Base-by-base conservation (phyloP, 441 rosid species). In the Aleurites moluccanus region DNA sequence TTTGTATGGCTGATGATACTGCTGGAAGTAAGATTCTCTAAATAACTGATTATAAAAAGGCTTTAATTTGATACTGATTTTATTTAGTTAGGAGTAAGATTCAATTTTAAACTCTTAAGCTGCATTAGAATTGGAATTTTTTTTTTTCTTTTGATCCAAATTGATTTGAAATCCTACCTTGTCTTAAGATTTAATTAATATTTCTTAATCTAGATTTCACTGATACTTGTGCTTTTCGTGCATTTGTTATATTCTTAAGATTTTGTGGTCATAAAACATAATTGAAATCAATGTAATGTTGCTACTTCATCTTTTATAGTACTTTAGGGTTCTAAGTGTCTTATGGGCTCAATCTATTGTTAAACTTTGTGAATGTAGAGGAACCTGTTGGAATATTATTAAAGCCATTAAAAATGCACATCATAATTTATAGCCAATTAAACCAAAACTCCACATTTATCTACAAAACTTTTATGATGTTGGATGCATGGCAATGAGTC, bases 1-100 rank as follows among this genome's bases (percentile, higher is more conserved):
- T 95, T 80, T 95, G 99, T 75, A 91, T 95, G 99, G 98, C 97
- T 50, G 97, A 95, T n/a, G 98, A 90, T 61, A 83, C 88, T 66
- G 89, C 92, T 73, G 99, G 92, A 83, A 88, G 97, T 95, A 84
- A 75, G 88, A 28, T 65, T 47, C 18, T 3, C 6, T 66, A 44
- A 28, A 40, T 64, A 38, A 9, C 15, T 64, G 23, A 38, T 62
- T 57, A 4, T 42, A 27, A 42, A 66, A 23, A 13, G 3, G 49
- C 14, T 64, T 75, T 28, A 47, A 6, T n/a, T 60, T 15, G n/a
- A 13, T 49, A 1, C 45, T 57, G 13, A 45, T 77, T 65, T 35
- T 28, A 57, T 2, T 28, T 9, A 25, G 7, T 27, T 57, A 25
- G 63, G 6, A 57, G 25, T n/a, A 55, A 6, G 57, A 53, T 20